Percentiles rank a stretch among this genome's conserved stretches.
phyloP scores from a whole-genome alignment of 306 rosid genomes.

The Cicer cuneatum region DNA sequence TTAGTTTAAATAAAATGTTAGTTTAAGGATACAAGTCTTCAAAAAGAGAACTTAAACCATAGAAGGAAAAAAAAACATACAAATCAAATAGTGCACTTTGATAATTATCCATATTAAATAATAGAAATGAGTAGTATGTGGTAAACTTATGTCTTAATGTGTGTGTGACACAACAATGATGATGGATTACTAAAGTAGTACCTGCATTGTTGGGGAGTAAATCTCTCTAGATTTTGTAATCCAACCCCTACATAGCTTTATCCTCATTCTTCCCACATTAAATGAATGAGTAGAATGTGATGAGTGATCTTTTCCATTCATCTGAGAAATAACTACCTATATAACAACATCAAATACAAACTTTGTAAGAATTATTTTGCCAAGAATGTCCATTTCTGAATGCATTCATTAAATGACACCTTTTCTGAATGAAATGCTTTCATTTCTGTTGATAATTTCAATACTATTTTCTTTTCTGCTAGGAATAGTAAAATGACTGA shows the following conservation, averaged over 20 bases:
- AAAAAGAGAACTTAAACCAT: slow-evolving; percentile 17
- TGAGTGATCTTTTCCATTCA: slow-evolving; percentile 87
- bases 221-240: slow-evolving; percentile 95
- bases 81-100: slow-evolving; percentile 18
- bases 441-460: not conserved
- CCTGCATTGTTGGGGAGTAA: slow-evolving; percentile 93
- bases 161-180: slow-evolving; percentile 4
- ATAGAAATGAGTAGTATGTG: not conserved
- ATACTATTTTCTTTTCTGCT: slow-evolving; percentile 21
- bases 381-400: slow-evolving; percentile 11
- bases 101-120: slow-evolving; percentile 12
- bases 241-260: slow-evolving; percentile 96
- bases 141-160: too few species aligned
- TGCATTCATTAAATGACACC: slow-evolving; percentile 12
- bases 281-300: slow-evolving; percentile 87
- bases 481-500: slow-evolving; percentile 11
- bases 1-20: slow-evolving; percentile 40
- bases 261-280: slow-evolving; percentile 93
- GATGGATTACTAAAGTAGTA: slow-evolving; percentile 39
- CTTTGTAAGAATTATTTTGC: slow-evolving; percentile 16
- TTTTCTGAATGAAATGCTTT: slow-evolving; percentile 17
- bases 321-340: slow-evolving; percentile 83
- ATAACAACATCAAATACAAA: slow-evolving; percentile 39
- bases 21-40: slow-evolving; percentile 41
- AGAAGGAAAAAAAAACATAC: not conserved